A percentile compares a stretch with the other conserved stretches of the same genome.
These are phyloP conservation scores for Lodderomyces theae DNA, from an alignment of 1,139 yeast genomes.

Conservation along the genomic window DNA sequence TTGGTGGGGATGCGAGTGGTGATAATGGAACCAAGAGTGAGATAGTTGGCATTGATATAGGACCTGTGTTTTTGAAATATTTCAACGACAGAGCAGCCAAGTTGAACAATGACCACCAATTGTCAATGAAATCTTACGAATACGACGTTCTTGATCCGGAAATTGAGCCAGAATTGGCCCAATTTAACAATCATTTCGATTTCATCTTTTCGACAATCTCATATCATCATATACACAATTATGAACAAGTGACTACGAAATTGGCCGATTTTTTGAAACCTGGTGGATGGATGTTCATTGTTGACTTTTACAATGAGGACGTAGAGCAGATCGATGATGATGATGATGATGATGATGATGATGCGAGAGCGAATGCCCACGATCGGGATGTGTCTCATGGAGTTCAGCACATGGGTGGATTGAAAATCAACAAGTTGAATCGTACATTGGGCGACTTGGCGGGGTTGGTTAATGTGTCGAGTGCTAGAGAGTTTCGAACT, in stretches of 20 bases:
- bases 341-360: constrained; percentile 18
- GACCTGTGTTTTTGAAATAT: constrained; percentile 23
- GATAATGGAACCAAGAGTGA: constrained; percentile 13
- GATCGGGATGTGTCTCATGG: constrained; percentile 14
- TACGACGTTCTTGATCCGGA: constrained; percentile 32
- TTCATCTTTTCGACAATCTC: constrained; percentile 36
- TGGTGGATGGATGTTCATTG: constrained; percentile 33
- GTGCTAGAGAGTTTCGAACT: constrained; percentile 22
- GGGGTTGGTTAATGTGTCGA: constrained; percentile 23
- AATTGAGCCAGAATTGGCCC: constrained; percentile 16
- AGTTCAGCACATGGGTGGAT: constrained; percentile 38
- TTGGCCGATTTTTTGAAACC: constrained; percentile 32
- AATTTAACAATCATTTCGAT: constrained; percentile 27
- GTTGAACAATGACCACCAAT: constrained; percentile 6
- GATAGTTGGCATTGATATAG: constrained; percentile 39
- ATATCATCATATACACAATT: constrained; percentile 40
- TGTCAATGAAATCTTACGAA: constrained; percentile 17
- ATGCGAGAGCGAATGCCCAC: not conserved
- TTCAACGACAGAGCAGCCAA: constrained; percentile 20
- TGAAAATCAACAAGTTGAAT: constrained; percentile 24
- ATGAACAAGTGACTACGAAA: constrained; percentile 28
- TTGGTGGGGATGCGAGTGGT: constrained; percentile 9
- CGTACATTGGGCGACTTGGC: constrained; percentile 22
- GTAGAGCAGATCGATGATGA: constrained; percentile 23
- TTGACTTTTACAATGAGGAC: constrained; percentile 38